These are phyloP conservation scores for Xylaria sp. DNA, from an alignment of 2,329 filamentous ascomycete genomes.

Conservation along the genomic window DNA sequence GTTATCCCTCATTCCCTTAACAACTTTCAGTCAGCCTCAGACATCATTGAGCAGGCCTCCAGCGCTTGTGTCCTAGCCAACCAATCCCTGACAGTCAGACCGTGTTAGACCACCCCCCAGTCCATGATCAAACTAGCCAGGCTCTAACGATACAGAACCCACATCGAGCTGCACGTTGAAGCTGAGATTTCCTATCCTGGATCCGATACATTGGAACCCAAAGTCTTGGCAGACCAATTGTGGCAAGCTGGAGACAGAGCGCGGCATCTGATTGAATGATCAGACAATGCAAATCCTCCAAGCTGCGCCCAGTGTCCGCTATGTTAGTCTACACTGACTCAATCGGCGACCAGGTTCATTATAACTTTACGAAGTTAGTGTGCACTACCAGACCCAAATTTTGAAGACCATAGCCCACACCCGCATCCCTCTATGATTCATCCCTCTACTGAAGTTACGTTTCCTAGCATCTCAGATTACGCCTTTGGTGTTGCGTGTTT, in stretches of 20 bases:
- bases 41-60: not conserved
- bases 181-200: slow-evolving; percentile 25
- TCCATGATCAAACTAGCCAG: not conserved
- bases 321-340: slow-evolving; percentile 21
- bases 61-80: not conserved
- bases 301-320: slow-evolving; percentile 22
- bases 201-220: slow-evolving; percentile 33
- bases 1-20: no score
- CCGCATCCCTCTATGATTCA: slow-evolving; percentile 2
- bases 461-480: not conserved
- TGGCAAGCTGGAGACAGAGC: slow-evolving; percentile 20
- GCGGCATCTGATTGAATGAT: slow-evolving; percentile 14
- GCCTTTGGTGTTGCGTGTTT: not conserved
- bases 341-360: slow-evolving; percentile 24
- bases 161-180: slow-evolving; percentile 12
- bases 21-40: slow-evolving; percentile 1
- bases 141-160: not conserved
- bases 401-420: slow-evolving; percentile 3
- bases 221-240: slow-evolving; percentile 25
- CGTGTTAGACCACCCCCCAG: not conserved
- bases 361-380: not conserved
- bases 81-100: slow-evolving; percentile 6
- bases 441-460: not conserved
- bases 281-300: slow-evolving; percentile 13
- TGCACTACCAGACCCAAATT: not conserved